phyloP scores from a whole-genome alignment of 78 protist genomes.

The Tieghemostelium lacteum region DNA sequence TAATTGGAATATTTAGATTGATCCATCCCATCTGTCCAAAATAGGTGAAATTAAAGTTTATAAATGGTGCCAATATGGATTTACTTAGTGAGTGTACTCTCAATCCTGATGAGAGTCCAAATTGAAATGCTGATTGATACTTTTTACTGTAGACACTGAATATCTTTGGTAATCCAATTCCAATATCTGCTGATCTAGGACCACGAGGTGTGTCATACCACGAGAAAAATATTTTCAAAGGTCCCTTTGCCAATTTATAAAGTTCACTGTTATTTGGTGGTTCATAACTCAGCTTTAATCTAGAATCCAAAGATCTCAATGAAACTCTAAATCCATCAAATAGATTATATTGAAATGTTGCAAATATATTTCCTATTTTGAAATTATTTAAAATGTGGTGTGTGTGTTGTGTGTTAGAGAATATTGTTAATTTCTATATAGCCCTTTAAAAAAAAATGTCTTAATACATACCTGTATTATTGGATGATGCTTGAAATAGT shows the following conservation, averaged over 20 bases:
- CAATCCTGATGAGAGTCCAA: conserved; percentile 18
- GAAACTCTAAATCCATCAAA: conserved; percentile 50
- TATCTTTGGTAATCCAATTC: conserved; percentile 6
- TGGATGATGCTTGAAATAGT: conserved; percentile 50
- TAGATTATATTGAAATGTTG: conserved; percentile 35
- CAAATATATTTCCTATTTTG: conserved; percentile 51
- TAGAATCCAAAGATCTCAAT: conserved; percentile 19
- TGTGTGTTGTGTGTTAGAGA: too few species aligned
- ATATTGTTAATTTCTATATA: too few species aligned
- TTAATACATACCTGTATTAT: too few species aligned
- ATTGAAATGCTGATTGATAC: conserved; percentile 15
- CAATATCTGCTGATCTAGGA: conserved; percentile 15
- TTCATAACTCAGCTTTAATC: conserved; percentile 22
- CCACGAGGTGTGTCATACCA: conserved; percentile 52
- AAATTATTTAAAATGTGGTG: too few species aligned
- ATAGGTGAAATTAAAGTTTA: conserved; percentile 33
- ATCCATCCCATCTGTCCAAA: conserved; percentile 62
- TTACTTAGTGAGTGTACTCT: conserved; percentile 6
- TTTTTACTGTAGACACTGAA: conserved; percentile 36
- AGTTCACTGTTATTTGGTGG: neutral
- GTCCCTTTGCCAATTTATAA: neutral
- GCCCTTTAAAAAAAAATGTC: too few species aligned
- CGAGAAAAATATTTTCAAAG: neutral
- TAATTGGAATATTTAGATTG: conserved; percentile 27
- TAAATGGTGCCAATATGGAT: conserved; percentile 36